Evolutionary conservation across 805 yeast genomes (phyloP).

Genomic region (Kuraishia hungarica): DNA sequence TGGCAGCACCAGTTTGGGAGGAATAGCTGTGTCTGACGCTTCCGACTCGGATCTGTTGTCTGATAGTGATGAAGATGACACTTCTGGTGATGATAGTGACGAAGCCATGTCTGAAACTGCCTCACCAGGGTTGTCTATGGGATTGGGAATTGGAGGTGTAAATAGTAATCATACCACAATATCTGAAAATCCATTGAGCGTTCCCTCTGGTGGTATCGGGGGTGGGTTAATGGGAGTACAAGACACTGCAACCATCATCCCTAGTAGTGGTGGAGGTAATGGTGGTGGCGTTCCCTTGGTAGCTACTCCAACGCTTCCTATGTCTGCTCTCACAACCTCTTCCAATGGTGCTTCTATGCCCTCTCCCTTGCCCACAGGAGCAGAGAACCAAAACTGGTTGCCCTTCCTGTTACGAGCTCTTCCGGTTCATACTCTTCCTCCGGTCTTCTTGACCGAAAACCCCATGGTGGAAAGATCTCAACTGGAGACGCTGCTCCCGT

Average conservation of each 20-base stretch:
- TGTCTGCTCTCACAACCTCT: conserved; percentile 8
- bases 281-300: conserved; percentile 5
- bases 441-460: conserved; percentile 31
- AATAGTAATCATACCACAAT: not conserved
- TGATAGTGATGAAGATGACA: conserved; percentile 19
- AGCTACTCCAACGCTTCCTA: not conserved
- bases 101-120: not conserved
- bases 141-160: not conserved
- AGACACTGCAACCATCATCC: not conserved
- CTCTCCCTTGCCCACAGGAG: conserved; percentile 6
- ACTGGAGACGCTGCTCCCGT: conserved; percentile 17
- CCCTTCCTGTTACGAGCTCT: conserved; percentile 62
- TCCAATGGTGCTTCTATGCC: not conserved
- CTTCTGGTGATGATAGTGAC: conserved; percentile 9
- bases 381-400: conserved; percentile 44
- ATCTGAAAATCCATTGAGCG: not conserved
- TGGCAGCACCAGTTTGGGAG: too few species aligned
- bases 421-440: conserved; percentile 56
- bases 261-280: too few species aligned
- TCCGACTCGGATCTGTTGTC: conserved; percentile 15
- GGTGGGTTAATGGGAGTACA: not conserved
- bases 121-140: not conserved
- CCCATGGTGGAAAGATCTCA: conserved; percentile 18
- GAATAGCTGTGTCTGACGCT: not conserved
- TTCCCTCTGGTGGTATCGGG: not conserved